Conservation (phyloP, 306 rosid genomes). For the Vigna angularis region DNA sequence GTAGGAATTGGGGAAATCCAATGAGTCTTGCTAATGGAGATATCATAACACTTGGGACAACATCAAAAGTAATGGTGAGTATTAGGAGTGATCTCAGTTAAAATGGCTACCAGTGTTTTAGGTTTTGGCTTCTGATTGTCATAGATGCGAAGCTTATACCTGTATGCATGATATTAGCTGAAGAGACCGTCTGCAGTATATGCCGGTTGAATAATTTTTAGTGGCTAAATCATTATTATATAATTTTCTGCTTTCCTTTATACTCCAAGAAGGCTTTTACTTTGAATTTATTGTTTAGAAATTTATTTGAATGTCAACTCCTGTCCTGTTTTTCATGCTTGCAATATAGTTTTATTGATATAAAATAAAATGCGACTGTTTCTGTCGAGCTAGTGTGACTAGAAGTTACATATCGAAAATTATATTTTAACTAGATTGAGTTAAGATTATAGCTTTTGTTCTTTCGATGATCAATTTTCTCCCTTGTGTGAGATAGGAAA, state of each 20-base stretch:
- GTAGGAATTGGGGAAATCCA: slow-evolving; percentile 85
- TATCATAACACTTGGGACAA: slow-evolving; percentile 89
- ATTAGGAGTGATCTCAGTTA: slow-evolving; percentile 24
- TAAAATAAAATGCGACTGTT: slow-evolving; percentile 18
- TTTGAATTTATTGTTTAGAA: not conserved
- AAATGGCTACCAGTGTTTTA: slow-evolving; percentile 8
- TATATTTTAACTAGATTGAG: slow-evolving; percentile 27
- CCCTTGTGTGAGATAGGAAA: not conserved
- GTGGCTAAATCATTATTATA: slow-evolving; percentile 27
- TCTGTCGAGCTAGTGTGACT: slow-evolving; percentile 14
- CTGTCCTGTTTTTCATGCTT: slow-evolving; percentile 5
- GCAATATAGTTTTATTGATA: slow-evolving; percentile 18
- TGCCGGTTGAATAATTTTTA: slow-evolving; percentile 34
- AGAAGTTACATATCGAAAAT: slow-evolving; percentile 11
- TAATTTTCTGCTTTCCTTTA: slow-evolving; percentile 31
- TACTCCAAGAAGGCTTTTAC: not conserved
- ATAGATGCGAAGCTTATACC: slow-evolving; percentile 31
- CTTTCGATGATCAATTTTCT: slow-evolving; percentile 29
- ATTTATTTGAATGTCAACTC: slow-evolving; percentile 30
- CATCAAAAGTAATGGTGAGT: slow-evolving; percentile 80
- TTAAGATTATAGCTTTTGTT: slow-evolving; percentile 11
- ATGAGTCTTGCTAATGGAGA: slow-evolving; percentile 82
- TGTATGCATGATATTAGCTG: slow-evolving; percentile 40
- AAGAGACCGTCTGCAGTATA: slow-evolving; percentile 11
- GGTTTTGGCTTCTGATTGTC: slow-evolving; percentile 25